These are phyloP conservation scores for Sergeia podlipaevii DNA, from an alignment of 208 protist species.

Conservation along the genomic window DNA sequence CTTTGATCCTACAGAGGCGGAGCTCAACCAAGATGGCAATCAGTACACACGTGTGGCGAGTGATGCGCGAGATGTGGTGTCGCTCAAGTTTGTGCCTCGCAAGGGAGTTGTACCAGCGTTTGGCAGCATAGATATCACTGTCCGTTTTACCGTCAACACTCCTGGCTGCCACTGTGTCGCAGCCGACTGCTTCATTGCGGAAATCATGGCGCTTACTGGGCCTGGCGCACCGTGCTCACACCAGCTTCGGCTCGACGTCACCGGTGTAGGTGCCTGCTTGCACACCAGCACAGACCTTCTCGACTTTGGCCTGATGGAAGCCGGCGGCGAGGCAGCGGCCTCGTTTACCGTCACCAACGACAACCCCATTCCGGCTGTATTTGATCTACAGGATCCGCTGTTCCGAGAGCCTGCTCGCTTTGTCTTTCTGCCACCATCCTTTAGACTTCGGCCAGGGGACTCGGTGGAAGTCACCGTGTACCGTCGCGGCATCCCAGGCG, in stretches of 20 bases:
- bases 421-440: slow-evolving; percentile 72
- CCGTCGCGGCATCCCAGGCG: slow-evolving; percentile 65
- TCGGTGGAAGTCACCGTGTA: slow-evolving; percentile 89
- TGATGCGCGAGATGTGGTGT: slow-evolving; percentile 18
- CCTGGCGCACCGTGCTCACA: slow-evolving; percentile 23
- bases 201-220: slow-evolving; percentile 22
- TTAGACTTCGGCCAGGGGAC: slow-evolving; percentile 65
- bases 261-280: slow-evolving; percentile 69
- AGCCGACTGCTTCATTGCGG: slow-evolving; percentile 69
- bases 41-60: background rate
- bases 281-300: slow-evolving; percentile 71
- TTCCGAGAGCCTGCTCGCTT: slow-evolving; percentile 77
- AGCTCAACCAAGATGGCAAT: slow-evolving; percentile 16
- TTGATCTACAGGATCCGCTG: slow-evolving; percentile 72
- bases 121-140: slow-evolving; percentile 31
- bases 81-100: slow-evolving; percentile 59
- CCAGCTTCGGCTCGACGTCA: slow-evolving; percentile 39
- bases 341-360: slow-evolving; percentile 88
- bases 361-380: slow-evolving; percentile 75
- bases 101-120: slow-evolving; percentile 52
- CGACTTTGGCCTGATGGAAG: slow-evolving; percentile 87
- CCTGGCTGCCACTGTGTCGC: slow-evolving; percentile 39
- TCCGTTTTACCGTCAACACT: slow-evolving; percentile 60
- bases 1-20: slow-evolving; percentile 55
- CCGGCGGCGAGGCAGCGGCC: slow-evolving; percentile 55